Evolutionary conservation across 179 eudicot species (phyloP).

Genomic region (Carnegiea gigantea): DNA sequence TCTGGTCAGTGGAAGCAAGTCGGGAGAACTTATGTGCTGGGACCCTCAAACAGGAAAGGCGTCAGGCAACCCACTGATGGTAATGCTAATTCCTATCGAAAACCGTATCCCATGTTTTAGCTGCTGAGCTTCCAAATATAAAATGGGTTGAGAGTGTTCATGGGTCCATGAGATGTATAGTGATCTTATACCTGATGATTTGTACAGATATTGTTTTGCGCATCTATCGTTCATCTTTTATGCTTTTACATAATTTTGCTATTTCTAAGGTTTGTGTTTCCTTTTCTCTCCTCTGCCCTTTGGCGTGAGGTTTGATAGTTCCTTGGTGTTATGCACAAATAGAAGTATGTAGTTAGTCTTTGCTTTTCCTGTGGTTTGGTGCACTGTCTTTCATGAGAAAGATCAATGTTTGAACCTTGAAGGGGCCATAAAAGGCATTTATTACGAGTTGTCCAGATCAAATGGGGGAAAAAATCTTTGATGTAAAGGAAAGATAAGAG

Average conservation of each 20-base stretch:
- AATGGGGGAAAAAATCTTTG: background rate
- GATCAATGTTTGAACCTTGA: background rate
- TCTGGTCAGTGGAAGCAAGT: slow-evolving; percentile 95
- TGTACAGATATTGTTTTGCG: background rate
- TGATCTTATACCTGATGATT: background rate
- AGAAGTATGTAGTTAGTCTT: background rate
- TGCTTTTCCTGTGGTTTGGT: background rate
- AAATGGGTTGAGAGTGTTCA: background rate
- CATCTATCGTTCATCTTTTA: background rate
- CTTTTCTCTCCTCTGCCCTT: background rate
- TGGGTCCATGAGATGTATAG: background rate
- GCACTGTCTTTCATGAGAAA: background rate
- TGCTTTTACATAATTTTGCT: background rate
- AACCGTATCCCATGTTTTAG: background rate
- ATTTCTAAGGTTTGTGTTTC: background rate
- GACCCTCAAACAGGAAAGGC: slow-evolving; percentile 87
- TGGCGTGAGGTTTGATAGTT: background rate
- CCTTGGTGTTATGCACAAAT: background rate
- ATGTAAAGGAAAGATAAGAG: background rate
- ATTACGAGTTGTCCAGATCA: background rate
- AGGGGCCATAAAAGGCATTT: background rate
- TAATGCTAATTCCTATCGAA: slow-evolving; percentile 30
- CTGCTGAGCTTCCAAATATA: background rate
- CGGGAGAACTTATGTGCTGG: slow-evolving; percentile 96
- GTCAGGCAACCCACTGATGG: slow-evolving; percentile 68